phyloP scores from a whole-genome alignment of 129 eudicot genomes.

The Pseudognaphalium luteoalbum region DNA sequence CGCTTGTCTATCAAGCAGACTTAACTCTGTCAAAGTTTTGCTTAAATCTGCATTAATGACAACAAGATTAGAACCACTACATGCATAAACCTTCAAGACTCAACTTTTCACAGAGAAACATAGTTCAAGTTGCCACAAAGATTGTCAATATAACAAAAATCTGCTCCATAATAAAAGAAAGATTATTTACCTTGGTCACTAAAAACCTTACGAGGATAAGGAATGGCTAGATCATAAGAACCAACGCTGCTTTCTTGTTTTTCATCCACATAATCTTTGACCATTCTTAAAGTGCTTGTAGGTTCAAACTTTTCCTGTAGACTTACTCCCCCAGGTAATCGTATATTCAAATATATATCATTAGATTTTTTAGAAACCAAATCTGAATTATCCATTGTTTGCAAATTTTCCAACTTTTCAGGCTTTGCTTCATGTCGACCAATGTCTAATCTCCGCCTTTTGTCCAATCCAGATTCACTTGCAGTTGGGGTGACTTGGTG shows the following conservation, averaged over 20 bases:
- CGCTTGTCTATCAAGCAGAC: constrained; percentile 69
- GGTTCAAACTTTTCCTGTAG: constrained; percentile 64
- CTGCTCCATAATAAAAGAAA: not conserved
- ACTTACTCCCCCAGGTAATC: constrained; percentile 65
- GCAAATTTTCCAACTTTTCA: constrained; percentile 29
- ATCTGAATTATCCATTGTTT: constrained; percentile 35
- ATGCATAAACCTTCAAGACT: not conserved
- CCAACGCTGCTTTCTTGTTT: constrained; percentile 52
- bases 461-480: constrained; percentile 20
- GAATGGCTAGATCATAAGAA: constrained; percentile 75
- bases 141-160: not conserved
- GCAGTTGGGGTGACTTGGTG: constrained; percentile 23
- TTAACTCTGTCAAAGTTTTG: constrained; percentile 59
- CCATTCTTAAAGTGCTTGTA: constrained; percentile 58
- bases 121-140: not conserved
- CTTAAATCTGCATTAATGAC: constrained; percentile 52
- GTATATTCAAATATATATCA: constrained; percentile 65
- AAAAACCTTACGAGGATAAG: constrained; percentile 91
- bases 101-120: not conserved
- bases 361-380: constrained; percentile 37
- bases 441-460: constrained; percentile 21
- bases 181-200: constrained; percentile 51
- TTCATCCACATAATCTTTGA: constrained; percentile 59
- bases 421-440: constrained; percentile 31
- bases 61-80: constrained; percentile 17